These are phyloP conservation scores for Crithidia acanthocephali DNA, from an alignment of 208 protist species.

Conservation along the genomic window DNA sequence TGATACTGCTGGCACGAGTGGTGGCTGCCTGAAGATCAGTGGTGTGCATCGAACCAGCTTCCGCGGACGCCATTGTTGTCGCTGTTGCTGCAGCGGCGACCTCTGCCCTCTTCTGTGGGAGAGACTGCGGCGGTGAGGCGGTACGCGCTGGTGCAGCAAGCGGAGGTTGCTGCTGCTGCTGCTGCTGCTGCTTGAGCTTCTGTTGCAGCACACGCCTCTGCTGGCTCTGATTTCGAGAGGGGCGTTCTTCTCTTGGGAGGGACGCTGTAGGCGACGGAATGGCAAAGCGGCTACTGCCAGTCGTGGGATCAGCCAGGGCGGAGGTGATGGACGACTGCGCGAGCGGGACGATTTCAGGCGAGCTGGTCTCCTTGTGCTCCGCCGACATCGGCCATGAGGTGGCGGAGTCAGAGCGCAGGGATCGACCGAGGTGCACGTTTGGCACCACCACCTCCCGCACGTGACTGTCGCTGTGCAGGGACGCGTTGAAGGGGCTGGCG, in stretches of 20 bases:
- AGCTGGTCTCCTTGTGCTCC: neutral
- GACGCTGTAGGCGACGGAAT: neutral
- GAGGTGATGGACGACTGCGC: neutral
- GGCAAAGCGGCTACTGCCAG: conserved; percentile 11
- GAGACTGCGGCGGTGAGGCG: neutral
- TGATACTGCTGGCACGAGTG: neutral
- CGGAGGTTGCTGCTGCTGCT: neutral
- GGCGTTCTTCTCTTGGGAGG: neutral
- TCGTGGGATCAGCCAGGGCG: neutral
- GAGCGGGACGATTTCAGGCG: neutral
- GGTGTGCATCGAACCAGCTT: neutral
- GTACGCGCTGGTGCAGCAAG: neutral
- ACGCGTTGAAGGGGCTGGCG: conserved; percentile 1
- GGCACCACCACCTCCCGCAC: conserved; percentile 12
- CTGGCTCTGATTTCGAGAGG: too few species aligned
- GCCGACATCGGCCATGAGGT: conserved; percentile 10
- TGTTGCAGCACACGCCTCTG: too few species aligned
- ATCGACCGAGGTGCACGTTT: conserved; percentile 8
- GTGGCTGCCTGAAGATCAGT: neutral
- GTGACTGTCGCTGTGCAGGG: conserved; percentile 13
- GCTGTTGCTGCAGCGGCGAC: neutral
- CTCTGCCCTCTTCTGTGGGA: neutral
- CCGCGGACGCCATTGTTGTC: neutral
- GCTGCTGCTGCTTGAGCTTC: neutral
- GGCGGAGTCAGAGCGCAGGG: conserved; percentile 9